Percentiles rank a stretch among this genome's conserved stretches.
These are phyloP conservation scores for Albifimbria verrucaria DNA, from an alignment of 2,329 filamentous ascomycete species.

Conservation along the genomic window DNA sequence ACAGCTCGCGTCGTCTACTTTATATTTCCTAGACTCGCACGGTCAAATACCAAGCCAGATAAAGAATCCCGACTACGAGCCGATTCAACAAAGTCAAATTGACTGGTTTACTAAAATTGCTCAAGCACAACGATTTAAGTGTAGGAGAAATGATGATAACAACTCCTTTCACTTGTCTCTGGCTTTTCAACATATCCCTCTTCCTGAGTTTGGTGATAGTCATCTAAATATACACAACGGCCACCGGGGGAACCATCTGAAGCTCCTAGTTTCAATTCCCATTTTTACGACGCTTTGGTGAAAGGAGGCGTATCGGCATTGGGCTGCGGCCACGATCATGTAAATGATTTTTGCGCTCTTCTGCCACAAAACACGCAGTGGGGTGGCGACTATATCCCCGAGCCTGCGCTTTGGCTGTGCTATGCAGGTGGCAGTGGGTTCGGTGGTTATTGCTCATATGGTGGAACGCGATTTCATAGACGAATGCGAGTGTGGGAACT, in stretches of 20 bases:
- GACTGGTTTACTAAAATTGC: constrained; percentile 24
- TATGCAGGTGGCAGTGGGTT: constrained; percentile 25
- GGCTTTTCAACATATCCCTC: constrained; percentile 23
- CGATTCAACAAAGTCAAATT: constrained; percentile 26
- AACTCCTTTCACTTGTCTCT: constrained; percentile 20
- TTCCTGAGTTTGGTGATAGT: constrained; percentile 23
- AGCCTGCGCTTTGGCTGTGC: constrained; percentile 25
- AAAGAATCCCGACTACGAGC: constrained; percentile 21
- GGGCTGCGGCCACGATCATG: constrained; percentile 28
- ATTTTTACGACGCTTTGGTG: constrained; percentile 26
- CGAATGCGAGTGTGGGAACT: constrained; percentile 26
- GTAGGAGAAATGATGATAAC: constrained; percentile 8
- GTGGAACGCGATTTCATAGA: constrained; percentile 21
- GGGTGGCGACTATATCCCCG: too few species aligned
- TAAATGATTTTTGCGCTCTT: constrained; percentile 29
- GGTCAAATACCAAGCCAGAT: constrained; percentile 22
- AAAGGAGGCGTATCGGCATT: constrained; percentile 22
- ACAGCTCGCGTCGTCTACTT: constrained; percentile 19
- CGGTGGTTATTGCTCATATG: constrained; percentile 27
- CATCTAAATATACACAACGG: constrained; percentile 20
- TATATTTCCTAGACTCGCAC: constrained; percentile 26
- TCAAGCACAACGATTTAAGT: constrained; percentile 18
- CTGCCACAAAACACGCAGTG: constrained; percentile 20
- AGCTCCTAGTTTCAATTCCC: constrained; percentile 23
- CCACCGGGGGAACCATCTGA: constrained; percentile 24